Percentiles rank a stretch among this genome's conserved stretches.
Evolutionary conservation across 805 yeast species (phyloP).

Genomic region (Wickerhamiella cacticola): DNA sequence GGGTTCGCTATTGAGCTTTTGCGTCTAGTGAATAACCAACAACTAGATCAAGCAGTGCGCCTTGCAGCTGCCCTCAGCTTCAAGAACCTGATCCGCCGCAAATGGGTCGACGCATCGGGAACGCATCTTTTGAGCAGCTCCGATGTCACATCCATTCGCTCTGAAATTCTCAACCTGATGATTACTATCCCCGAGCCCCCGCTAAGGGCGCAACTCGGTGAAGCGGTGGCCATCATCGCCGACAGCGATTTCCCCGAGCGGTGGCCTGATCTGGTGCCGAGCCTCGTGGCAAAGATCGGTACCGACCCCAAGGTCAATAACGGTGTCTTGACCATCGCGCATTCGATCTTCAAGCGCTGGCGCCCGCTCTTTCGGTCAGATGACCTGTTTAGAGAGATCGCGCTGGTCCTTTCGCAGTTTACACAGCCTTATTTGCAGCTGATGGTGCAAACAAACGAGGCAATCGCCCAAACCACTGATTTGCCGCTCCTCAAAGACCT

Average conservation of each 20-base stretch:
- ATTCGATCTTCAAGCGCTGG: conserved; percentile 94
- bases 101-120: conserved; percentile 88
- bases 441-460: conserved; percentile 49
- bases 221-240: conserved; percentile 82
- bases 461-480: conserved; percentile 37
- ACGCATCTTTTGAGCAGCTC: conserved; percentile 45
- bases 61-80: conserved; percentile 84
- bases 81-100: conserved; percentile 72
- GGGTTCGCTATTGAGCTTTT: conserved; percentile 70
- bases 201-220: conserved; percentile 88
- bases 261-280: conserved; percentile 56
- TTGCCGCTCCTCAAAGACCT: conserved; percentile 32
- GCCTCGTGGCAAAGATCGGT: conserved; percentile 55
- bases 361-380: conserved; percentile 87
- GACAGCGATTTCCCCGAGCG: conserved; percentile 89
- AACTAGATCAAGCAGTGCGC: conserved; percentile 45
- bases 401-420: conserved; percentile 74
- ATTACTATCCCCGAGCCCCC: conserved; percentile 50
- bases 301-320: conserved; percentile 44
- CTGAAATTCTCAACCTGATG: conserved; percentile 78
- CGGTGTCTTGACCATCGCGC: conserved; percentile 85
- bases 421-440: conserved; percentile 65
- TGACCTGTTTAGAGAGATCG: conserved; percentile 75
- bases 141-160: conserved; percentile 59
- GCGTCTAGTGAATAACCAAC: conserved; percentile 59